Evolutionary conservation across 345 rosid genomes (phyloP), one percentile per base, ranked within the genome.

Genomic region (Rhodamnia argentea): DNA sequence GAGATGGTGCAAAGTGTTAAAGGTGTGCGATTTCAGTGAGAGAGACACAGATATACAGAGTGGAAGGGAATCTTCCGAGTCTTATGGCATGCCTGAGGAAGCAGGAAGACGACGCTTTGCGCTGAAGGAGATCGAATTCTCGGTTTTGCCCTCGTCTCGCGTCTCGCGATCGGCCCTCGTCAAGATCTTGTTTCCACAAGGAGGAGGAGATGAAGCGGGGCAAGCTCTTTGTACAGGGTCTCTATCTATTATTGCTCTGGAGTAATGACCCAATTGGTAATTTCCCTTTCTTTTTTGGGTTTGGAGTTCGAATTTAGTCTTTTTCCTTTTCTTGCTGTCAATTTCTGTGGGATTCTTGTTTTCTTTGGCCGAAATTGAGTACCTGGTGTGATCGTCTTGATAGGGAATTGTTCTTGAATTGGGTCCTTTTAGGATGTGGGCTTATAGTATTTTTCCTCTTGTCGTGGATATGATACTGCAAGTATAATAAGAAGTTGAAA

Each of bases 241-340:
- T 91, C 85, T 83, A 88, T 85, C 83, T 89, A 83, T 84, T 90
- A 83, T 89, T 90, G 87, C 40, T 92, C 88, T 89, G 89, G 88
- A 90, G 87, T 88, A 86, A 53, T 90, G 32, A 52, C 78, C 88
- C 88, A 53, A 86, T 88, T 74, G 98, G 98, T 96, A 93, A 87
- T 90, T 92, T 86, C 84, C 88, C 37, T 57, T 84, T 82, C 26
- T 76, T 62, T n/a, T 86, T 12, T n/a, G 52, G 16, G 57, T 83
- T 62, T 52, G 51, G 24, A 37, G 84, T 62, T 55, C 59, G 40
- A 26, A 27, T 3, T 9, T 0, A 37, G 54, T 26, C 78, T 16
- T 70, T 62, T 32, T 9, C 26, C 78, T 2, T 32, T 70, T 32
- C 78, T 70, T 32, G 76, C 23, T 16, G 47, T 70, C 78, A 12